Base-by-base conservation (phyloP, 2,329 filamentous ascomycete genomes). In the Aspergillus fumigatiaffinis region DNA sequence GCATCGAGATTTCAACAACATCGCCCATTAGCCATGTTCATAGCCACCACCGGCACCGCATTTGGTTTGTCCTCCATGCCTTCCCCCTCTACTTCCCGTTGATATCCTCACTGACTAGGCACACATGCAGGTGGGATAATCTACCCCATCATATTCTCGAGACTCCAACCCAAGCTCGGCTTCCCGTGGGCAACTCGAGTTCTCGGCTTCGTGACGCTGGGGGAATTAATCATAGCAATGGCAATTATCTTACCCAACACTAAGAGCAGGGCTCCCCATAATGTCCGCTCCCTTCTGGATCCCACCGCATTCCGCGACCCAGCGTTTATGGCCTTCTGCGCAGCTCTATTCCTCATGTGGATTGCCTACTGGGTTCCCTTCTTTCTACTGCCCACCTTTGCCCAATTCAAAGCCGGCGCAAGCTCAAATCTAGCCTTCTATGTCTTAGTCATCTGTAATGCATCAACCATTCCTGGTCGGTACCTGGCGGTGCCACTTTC, bases 321-420 rank as follows among this genome's bases (percentile, higher is more conserved):
- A 53, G 41, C 41, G n/a, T 48, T 53, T 38, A 53, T 53, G 51
- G 41, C 51, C 51, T 53, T 53, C 41, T 53, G 51, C 41, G 10
- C n/a, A 10, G 51, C 51, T 28, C 51, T 53, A 20, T 53, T 48
- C 28, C 51, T 53, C 51, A 53, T 53, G 26, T 53, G 41, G 51
- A 32, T 53, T n/a, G 41, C 51, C 41, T 53, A 53, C 41, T 53
- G 41, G 51, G 51, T 48, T 23, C 51, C 51, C 51, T 48, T 53
- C 41, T 53, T 53, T 32, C 25, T 53, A 14, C 51, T 53, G n/a
- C 51, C 51, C 9, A 53, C 42, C 4, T 53, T 53, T 32, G 41
- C 51, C 38, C 42, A 53, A n/a, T 53, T 53, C 51, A 48, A 48
- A 53, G 38, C 41, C 5, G 25, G 41, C 28, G 41, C 51, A 53